Base-by-base conservation (phyloP, 202 grass and related monocot genomes). In the Schoenoplectus tabernaemontani region DNA sequence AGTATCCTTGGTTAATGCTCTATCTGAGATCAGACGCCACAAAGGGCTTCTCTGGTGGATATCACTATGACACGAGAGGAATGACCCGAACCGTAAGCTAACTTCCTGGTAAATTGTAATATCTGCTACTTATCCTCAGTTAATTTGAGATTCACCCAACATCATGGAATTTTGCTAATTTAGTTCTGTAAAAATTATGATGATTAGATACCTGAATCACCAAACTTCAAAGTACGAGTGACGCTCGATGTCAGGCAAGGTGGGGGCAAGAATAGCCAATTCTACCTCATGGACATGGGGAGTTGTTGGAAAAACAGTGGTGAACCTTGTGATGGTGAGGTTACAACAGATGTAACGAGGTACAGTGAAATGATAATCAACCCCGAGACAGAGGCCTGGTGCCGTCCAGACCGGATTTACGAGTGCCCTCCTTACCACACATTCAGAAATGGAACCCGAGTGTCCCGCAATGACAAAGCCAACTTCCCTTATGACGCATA, bases 331-430 rank as follows among this genome's bases (percentile, higher is more conserved):
- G 91, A 97, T 44, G 93, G 93, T 44, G 89, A 97, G 74, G 68
- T 78, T 3, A 20, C 83, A 20, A 91, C 85, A 2, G 91, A 93
- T 64, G 93, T 97, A 57, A 93, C 93, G 0, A 89, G 93, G 32
- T 97, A 97, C 87, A 91, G 87, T 83, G 93, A 97, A 87, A 97
- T 97, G 93, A 91, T 97, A 83, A 91, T 97, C 73, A 97, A 97
- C 87, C 93, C 91, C 2, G 84, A 82, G 4, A 91, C 85, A 1
- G 56, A 79, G 34, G 20, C 85, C 0, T 97, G 93, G 91, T 97
- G 93, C 85, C 2, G 13, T 3, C 89, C 87, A 4, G 58, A 72
- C 53, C 69, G 84, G 6, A 4, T 69, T 7, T 69, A 89, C 41
- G 62, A 91, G 85, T 97, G 93, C 79, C 93, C 93, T 33, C 89